Base-by-base conservation (phyloP, 345 rosid species). In the Salix viminalis region DNA sequence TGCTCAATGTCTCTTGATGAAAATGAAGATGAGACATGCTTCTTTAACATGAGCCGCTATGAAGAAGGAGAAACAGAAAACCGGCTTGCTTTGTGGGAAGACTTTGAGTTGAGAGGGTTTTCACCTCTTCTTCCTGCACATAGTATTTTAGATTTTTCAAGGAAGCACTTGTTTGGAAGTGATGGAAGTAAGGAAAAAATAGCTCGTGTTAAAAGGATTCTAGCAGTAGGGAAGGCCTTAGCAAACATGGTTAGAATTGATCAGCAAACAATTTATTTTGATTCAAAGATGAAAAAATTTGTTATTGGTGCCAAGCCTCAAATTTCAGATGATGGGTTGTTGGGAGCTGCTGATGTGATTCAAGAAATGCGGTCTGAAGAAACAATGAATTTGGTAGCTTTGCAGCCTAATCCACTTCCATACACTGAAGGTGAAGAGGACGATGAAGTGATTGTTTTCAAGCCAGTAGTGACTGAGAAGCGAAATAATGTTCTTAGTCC, bases 401-500 rank as follows among this genome's bases (percentile, higher is more conserved):
- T 70, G 58, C 87, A 72, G 78, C 79, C 79, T 65, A 89, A 77
- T 64, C 79, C 82, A 74, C 87, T 81, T 67, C 71, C 77, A 71
- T 81, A 78, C 39, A 24, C 84, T 79, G 94, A 85, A 67, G 95
- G 84, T 79, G 98, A 92, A 24, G 99, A 88, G 36, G 97, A 93
- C 46, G 99, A 92, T 70, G 99, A 96, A 86, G 97, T 87, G 70
- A 96, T 96, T 86, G 97, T 96, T 80, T 96, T 93, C 84, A 90
- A 91, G 88, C 99, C 96, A 71, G 79, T 82, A 34, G 89, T 84
- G 56, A 30, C 88, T 72, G 96, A 88, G 81, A 96, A 90, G 85
- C 86, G 78, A 79, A 78, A 77, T 65, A 90, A 84, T 76, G 86
- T 68, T 36, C 52, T 81, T 83, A 82, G 83, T 75, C 81, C 88